phyloP scores from a whole-genome alignment of 305 asterid species.

The Fraxinus sp. region DNA sequence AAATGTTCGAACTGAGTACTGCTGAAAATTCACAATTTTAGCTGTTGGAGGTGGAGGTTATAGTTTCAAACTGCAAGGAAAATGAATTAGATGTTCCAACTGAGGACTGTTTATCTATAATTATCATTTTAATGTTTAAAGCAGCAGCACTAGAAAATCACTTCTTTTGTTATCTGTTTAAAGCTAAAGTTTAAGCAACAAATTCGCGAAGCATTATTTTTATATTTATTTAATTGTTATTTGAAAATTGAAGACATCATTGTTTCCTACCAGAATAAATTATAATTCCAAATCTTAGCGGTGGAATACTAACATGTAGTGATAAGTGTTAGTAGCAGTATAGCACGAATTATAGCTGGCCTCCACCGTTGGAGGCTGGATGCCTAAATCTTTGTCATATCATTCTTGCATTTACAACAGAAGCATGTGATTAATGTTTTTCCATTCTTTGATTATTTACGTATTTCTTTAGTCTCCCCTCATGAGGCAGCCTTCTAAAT shows the following conservation, averaged over 20 bases:
- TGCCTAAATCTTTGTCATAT: not conserved
- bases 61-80: conserved; percentile 12
- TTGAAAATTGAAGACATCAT: not conserved
- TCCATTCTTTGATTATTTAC: not conserved
- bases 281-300: not conserved
- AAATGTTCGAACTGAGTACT: conserved; percentile 9
- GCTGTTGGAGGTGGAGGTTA: conserved; percentile 12
- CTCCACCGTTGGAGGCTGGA: not conserved
- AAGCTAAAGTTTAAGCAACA: not conserved
- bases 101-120: not conserved
- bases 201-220: not conserved
- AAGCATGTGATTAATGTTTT: not conserved
- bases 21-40: not conserved
- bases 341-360: not conserved
- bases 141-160: not conserved
- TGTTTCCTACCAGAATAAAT: not conserved
- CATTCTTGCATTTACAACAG: not conserved
- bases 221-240: not conserved
- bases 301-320: not conserved
- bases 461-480: not conserved
- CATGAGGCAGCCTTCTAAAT: not conserved
- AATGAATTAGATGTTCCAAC: not conserved
- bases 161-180: not conserved
- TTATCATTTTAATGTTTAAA: not conserved
- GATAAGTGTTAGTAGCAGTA: not conserved